These are phyloP conservation scores for Annulohypoxylon truncatum DNA, from an alignment of 2,329 filamentous ascomycete genomes.

Conservation along the genomic window DNA sequence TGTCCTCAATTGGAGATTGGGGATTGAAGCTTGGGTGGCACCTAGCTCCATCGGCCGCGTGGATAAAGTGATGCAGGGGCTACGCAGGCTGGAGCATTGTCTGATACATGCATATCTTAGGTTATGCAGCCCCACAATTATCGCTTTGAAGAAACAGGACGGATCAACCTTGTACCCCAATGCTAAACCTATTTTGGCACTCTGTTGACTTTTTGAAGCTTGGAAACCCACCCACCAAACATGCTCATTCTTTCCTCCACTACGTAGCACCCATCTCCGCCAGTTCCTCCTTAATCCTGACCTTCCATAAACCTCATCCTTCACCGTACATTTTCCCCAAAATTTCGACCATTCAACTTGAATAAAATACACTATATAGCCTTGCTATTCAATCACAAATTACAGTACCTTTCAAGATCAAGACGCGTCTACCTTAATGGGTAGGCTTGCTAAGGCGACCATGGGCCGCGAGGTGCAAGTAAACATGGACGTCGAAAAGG, in stretches of 20 bases:
- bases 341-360: conserved; percentile 6
- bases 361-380: neutral
- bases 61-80: conserved; percentile 29
- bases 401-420: neutral
- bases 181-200: conserved; percentile 35
- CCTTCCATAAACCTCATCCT: neutral
- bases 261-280: conserved; percentile 21
- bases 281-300: neutral
- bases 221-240: conserved; percentile 38
- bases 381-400: neutral
- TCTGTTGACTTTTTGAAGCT: conserved; percentile 40
- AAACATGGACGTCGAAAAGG: conserved; percentile 55
- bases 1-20: conserved; percentile 44
- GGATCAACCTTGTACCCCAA: conserved; percentile 16
- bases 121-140: conserved; percentile 6
- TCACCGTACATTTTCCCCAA: conserved; percentile 9
- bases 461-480: conserved; percentile 47
- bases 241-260: conserved; percentile 33
- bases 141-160: neutral
- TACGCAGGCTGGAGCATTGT: conserved; percentile 3
- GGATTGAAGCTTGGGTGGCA: conserved; percentile 21
- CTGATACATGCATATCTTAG: neutral
- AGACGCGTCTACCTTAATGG: conserved; percentile 44
- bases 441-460: conserved; percentile 45
- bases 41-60: conserved; percentile 13